Base-by-base conservation (phyloP, 495 filamentous ascomycete species). In the Aspergillus nanangensis region DNA sequence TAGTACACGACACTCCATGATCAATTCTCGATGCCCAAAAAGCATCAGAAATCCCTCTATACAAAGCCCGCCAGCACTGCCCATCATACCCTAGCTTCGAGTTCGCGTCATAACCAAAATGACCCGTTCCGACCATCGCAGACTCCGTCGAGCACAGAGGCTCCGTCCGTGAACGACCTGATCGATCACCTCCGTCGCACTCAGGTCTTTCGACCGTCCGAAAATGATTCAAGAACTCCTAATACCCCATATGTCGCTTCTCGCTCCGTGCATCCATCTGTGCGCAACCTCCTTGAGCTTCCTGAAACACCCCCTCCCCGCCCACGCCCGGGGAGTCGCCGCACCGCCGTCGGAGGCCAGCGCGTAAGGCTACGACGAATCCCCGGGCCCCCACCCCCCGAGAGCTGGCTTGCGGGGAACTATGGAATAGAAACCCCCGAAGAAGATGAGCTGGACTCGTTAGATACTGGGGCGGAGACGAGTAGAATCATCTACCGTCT, bases 311-410 rank as follows among this genome's bases (percentile, higher is more conserved):
- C 82, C n/a, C 69, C 78, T 9, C 86, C 84, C 5, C 66, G 66
- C 13, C 84, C 85, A 24, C 81, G 84, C 35, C 71, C 73, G 18
- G 73, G 71, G 42, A 55, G 59, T 41, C 65, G 74, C 21, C 56
- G 66, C 35, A 45, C 58, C 23, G 65, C 57, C 55, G 55, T 70
- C 23, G 60, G 57, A 19, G 44, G 70, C 63, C 62, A 63, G 53
- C 58, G 75, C 22, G 43, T 66, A 47, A 73, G 79, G n/a, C n/a
- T n/a, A n/a, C n/a, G n/a, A 45, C 60, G 70, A 13, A 77, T 79
- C 0, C 66, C 86, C 1, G 88, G 87, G 0, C 87, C 88, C 3
- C 75, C 85, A 8, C 71, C 86, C 15, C 88, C 88, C 2, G 71
- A 69, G 22, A 89, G 84, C 55, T 93, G 88, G 88, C 55, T 84